Evolutionary conservation across 2,329 filamentous ascomycete genomes (phyloP).

Genomic region (Alternaria alternata): DNA sequence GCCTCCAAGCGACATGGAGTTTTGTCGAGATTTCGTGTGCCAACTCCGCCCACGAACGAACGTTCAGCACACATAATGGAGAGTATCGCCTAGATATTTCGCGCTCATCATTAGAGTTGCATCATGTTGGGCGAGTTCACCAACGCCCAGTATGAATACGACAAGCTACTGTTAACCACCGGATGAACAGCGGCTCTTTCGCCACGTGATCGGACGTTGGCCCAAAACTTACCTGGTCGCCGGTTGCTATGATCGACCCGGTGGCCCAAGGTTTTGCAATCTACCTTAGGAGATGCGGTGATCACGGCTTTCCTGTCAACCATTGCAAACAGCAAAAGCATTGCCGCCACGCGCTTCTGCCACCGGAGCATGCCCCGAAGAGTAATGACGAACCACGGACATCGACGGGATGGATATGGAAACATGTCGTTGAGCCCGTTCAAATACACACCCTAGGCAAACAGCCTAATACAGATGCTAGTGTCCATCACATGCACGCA

Average conservation of each 20-base stretch:
- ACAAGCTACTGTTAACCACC: constrained; percentile 4
- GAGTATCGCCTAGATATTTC: background rate
- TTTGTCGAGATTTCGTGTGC: no score
- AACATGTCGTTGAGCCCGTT: background rate
- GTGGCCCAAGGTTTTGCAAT: background rate
- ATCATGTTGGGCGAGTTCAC: background rate
- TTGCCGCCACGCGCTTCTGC: background rate
- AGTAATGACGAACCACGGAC: background rate
- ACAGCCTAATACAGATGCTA: constrained; percentile 3
- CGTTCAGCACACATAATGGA: background rate
- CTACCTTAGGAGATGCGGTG: background rate
- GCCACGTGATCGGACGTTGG: background rate
- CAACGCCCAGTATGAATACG: background rate
- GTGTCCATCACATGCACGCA: background rate
- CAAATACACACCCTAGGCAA: background rate
- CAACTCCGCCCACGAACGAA: background rate
- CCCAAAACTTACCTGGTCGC: constrained; percentile 1
- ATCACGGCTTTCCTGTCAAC: background rate
- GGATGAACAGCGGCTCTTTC: constrained; percentile 7
- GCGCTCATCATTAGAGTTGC: no score
- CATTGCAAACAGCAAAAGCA: background rate
- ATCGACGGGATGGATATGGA: background rate
- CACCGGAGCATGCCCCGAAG: background rate
- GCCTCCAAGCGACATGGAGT: background rate
- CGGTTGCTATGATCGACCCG: constrained; percentile 5